phyloP scores from a whole-genome alignment of 768 basidiomycete species.

The Boletellus sp. region DNA sequence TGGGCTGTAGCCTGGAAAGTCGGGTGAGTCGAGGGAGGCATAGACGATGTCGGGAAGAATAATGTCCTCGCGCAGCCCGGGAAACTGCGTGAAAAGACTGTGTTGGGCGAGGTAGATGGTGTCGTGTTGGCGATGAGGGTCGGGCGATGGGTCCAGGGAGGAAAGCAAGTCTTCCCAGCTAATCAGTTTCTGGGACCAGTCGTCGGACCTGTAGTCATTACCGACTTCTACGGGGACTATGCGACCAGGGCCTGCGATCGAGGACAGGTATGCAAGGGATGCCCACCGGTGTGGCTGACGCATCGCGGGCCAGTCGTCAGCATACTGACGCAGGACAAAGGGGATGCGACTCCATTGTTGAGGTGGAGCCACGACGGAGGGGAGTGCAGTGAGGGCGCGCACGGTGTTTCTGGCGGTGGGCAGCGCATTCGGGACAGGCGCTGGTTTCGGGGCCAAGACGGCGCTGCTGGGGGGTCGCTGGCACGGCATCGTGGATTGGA shows the following conservation, averaged over 20 bases:
- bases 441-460: slow-evolving; percentile 4
- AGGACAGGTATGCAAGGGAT: slow-evolving; percentile 63
- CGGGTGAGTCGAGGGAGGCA: slow-evolving; percentile 46
- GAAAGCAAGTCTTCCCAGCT: slow-evolving; percentile 73
- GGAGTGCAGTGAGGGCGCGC: slow-evolving; percentile 42
- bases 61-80: slow-evolving; percentile 69
- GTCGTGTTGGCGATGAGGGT: slow-evolving; percentile 16
- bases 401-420: slow-evolving; percentile 29
- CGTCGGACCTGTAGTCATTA: slow-evolving; percentile 68
- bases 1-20: slow-evolving; percentile 51
- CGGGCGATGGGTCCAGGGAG: slow-evolving; percentile 32
- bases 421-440: background rate
- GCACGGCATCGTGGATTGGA: slow-evolving; percentile 45
- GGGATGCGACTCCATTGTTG: slow-evolving; percentile 44
- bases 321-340: slow-evolving; percentile 69
- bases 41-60: slow-evolving; percentile 88
- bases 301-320: slow-evolving; percentile 76
- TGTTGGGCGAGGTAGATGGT: slow-evolving; percentile 88
- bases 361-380: slow-evolving; percentile 58
- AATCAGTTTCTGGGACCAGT: slow-evolving; percentile 82
- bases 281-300: slow-evolving; percentile 51
- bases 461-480: slow-evolving; percentile 1
- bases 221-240: slow-evolving; percentile 91
- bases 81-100: slow-evolving; percentile 81
- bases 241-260: slow-evolving; percentile 72